Base-by-base conservation (phyloP, 1,139 yeast genomes). In the Magnusiomyces tetraspermus region DNA sequence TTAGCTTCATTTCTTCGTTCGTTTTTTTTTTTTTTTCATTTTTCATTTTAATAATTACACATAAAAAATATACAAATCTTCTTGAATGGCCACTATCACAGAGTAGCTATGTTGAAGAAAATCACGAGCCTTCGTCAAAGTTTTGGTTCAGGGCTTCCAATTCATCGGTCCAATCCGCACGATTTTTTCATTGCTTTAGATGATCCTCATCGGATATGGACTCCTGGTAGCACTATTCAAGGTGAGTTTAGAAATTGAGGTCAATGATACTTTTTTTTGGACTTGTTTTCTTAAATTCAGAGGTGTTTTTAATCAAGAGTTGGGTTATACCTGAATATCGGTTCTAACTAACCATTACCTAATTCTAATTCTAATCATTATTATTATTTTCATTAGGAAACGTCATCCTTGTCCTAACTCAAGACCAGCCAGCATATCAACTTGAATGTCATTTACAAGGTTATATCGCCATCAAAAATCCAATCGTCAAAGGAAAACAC, bases 101-200 rank as follows among this genome's bases (percentile, higher is more conserved):
- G n/a, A n/a, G n/a, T n/a, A n/a, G n/a, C 40, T 31, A 51, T 51
- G 48, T 33, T 53, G 47, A 30, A 33, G 40, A 53, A 53, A 48
- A 40, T 53, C 44, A 38, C 28, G 31, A 53, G 44, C 42, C 46
- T 53, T 36, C 38, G 48, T 11, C 37, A 45, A 19, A 45, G 26
- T 26, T 33, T 45, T 4, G 45, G 45, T 24, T 17, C 40, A 11
- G n/a, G 26, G 26, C 49, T 45, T 17, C 40, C 67, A 56, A 26
- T 59, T 71, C 59, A 71, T 70, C 51, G 68, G 76, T 6, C 74
- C 78, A 50, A 47, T 36, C 52, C 55, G 30, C 56, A 77, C 51
- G 88, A 84, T 58, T 84, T 86, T 66, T 84, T 79, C 66, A 79
- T 87, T 46, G 75, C 75, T 50, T 70, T 87, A 53, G 84, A 82